Conservation (phyloP, 148 eudicot genomes). For the Drosera capensis region DNA sequence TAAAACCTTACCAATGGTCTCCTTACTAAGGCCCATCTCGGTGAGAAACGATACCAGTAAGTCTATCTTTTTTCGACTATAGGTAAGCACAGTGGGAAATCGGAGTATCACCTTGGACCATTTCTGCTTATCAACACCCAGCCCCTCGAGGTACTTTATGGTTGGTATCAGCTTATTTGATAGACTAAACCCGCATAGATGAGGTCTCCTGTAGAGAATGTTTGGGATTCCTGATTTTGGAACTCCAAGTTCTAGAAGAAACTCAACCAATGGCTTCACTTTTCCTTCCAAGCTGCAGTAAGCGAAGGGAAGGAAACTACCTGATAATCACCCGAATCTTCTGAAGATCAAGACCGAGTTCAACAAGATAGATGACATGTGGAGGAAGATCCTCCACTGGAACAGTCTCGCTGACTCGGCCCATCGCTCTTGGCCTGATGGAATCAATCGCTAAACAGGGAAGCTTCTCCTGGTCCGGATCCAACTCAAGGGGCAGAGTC, state of each 20-base stretch:
- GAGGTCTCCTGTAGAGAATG: conserved; percentile 66
- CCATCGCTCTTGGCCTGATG: conserved; percentile 32
- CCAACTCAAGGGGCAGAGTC: conserved; percentile 14
- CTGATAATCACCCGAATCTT: conserved; percentile 41
- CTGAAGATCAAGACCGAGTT: conserved; percentile 70
- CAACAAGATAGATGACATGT: conserved; percentile 47
- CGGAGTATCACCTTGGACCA: conserved; percentile 79
- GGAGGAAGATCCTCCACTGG: conserved; percentile 45
- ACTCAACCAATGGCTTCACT: conserved; percentile 64
- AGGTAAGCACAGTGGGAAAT: conserved; percentile 69
- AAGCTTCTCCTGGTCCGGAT: conserved; percentile 27
- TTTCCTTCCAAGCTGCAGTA: conserved; percentile 77
- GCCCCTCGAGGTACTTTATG: conserved; percentile 52
- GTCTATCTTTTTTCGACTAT: conserved; percentile 55
- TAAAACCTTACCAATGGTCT: conserved; percentile 46
- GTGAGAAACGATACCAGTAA: conserved; percentile 60
- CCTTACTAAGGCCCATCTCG: conserved; percentile 62
- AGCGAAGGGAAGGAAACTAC: conserved; percentile 74
- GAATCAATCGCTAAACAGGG: conserved; percentile 12
- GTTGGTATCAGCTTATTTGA: conserved; percentile 75
- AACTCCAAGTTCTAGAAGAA: conserved; percentile 70
- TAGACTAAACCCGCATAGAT: conserved; percentile 71
- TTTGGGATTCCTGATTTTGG: conserved; percentile 53
- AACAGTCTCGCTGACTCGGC: conserved; percentile 38
- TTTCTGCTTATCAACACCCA: conserved; percentile 61